Percentiles rank a stretch among this genome's conserved stretches.
These are phyloP conservation scores for Talaromyces verruculosus DNA, from an alignment of 2,329 filamentous ascomycete genomes.

Conservation along the genomic window DNA sequence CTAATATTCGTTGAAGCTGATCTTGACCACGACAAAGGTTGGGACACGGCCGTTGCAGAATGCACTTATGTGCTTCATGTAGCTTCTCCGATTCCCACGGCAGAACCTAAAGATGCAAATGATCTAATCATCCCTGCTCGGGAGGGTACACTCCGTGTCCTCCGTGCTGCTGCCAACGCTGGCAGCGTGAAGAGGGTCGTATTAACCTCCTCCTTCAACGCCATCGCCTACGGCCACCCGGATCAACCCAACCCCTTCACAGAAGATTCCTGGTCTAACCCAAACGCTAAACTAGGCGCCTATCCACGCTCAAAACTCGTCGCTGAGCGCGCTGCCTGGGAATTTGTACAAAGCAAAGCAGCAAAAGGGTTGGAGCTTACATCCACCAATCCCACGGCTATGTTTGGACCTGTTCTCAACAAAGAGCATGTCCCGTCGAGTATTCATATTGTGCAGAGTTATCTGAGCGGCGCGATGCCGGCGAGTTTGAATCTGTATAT, in stretches of 20 bases:
- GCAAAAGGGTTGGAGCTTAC: constrained; percentile 4
- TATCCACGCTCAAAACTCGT: constrained; percentile 4
- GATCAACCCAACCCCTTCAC: background rate
- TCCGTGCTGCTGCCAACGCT: background rate
- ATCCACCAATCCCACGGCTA: constrained; percentile 1
- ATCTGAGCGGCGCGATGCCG: constrained; percentile 4
- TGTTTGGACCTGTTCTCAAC: constrained; percentile 2
- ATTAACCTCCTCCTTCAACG: constrained; percentile 10
- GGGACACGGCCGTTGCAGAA: background rate
- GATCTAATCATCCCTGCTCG: background rate
- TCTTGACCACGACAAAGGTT: background rate
- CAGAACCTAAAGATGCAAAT: background rate
- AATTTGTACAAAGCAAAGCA: no score
- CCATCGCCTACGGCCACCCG: background rate
- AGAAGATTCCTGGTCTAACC: constrained; percentile 2
- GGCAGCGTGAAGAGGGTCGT: background rate
- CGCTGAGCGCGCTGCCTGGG: background rate
- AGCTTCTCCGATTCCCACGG: background rate
- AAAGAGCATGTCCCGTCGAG: background rate
- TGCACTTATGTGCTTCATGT: background rate
- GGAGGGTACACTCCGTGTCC: background rate
- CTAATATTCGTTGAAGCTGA: background rate
- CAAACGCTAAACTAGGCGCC: constrained; percentile 2
- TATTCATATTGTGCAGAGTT: constrained; percentile 2
- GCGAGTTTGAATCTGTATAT: constrained; percentile 11